Evolutionary conservation across 2,329 filamentous ascomycete species (phyloP), one percentile per base, ranked within the genome.

Genomic region (Aspergillus sclerotialis): DNA sequence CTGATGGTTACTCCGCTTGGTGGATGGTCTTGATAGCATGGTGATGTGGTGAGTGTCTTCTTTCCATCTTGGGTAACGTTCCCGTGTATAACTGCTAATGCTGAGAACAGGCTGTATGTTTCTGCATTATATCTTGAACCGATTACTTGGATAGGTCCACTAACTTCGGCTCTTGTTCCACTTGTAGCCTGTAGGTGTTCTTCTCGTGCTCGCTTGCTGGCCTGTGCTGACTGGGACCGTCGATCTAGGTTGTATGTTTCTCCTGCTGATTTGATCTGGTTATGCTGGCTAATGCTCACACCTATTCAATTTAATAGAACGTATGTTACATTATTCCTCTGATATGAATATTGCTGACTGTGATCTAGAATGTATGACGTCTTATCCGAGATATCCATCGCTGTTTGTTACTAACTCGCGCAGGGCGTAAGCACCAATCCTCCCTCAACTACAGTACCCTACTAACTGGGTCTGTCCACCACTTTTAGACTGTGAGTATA

Each of bases 401-500:
- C 6, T 30, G 33, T 35, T 29, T 26, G 27, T 5, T 14, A 11
- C 35, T 36, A 12, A 36, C 15, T 16, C 19, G 12, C 4, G 13
- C 30, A 40, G 37, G 37, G 37, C 37, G 37, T 40, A 26, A 37
- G 37, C 36, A 29, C 29, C 31, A 28, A n/a, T 16, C 7, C 7
- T 23, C 19, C 10, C 10, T 23, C 7, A 23, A 7, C n/a, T n/a
- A n/a, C n/a, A n/a, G n/a, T n/a, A n/a, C n/a, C n/a, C n/a, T n/a
- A n/a, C n/a, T n/a, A n/a, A n/a, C n/a, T n/a, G n/a, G n/a, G n/a
- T n/a, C n/a, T n/a, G n/a, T n/a, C n/a, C n/a, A n/a, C n/a, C n/a
- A n/a, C n/a, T n/a, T n/a, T n/a, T n/a, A 41, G 39, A 41, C 39
- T 34, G 39, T 38, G 30, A 28, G 39, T 41, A 31, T 32, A 16